These are phyloP conservation scores for Acacia melanoxylon DNA, from an alignment of 306 rosid genomes.

Conservation along the genomic window DNA sequence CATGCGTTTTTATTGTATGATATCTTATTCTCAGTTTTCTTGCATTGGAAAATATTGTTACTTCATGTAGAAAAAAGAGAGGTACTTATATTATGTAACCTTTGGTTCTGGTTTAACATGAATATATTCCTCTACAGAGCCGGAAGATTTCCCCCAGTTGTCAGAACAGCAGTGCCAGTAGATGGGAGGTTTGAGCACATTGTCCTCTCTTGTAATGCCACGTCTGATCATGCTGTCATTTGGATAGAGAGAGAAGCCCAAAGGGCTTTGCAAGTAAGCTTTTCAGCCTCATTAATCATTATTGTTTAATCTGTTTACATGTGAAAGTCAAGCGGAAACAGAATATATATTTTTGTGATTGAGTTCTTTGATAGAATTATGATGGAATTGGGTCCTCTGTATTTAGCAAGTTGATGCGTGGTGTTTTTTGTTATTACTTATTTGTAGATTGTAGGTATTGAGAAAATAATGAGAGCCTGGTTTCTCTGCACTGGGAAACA, in stretches of 20 bases:
- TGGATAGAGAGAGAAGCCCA: slow-evolving; percentile 95
- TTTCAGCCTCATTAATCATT: slow-evolving; percentile 18
- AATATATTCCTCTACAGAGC: slow-evolving; percentile 46
- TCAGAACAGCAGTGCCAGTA: slow-evolving; percentile 89
- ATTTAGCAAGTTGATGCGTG: background rate
- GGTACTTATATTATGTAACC: background rate
- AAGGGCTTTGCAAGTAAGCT: slow-evolving; percentile 76
- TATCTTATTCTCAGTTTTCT: slow-evolving; percentile 13
- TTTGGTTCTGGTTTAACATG: slow-evolving; percentile 14
- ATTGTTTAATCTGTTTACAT: slow-evolving; percentile 1
- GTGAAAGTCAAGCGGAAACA: background rate
- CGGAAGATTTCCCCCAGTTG: slow-evolving; percentile 88
- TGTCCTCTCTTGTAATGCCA: slow-evolving; percentile 91
- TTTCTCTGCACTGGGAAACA: background rate
- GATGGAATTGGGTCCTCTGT: background rate
- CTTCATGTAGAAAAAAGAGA: background rate
- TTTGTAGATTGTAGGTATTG: background rate
- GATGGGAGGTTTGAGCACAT: slow-evolving; percentile 96
- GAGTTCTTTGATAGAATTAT: background rate
- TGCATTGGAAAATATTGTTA: slow-evolving; percentile 3
- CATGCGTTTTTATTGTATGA: background rate
- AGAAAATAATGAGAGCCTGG: background rate
- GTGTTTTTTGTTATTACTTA: background rate
- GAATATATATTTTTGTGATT: background rate
- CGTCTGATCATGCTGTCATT: slow-evolving; percentile 89